Conservation (phyloP, 2,329 filamentous ascomycete species). For the Aspergillus nomiae region DNA sequence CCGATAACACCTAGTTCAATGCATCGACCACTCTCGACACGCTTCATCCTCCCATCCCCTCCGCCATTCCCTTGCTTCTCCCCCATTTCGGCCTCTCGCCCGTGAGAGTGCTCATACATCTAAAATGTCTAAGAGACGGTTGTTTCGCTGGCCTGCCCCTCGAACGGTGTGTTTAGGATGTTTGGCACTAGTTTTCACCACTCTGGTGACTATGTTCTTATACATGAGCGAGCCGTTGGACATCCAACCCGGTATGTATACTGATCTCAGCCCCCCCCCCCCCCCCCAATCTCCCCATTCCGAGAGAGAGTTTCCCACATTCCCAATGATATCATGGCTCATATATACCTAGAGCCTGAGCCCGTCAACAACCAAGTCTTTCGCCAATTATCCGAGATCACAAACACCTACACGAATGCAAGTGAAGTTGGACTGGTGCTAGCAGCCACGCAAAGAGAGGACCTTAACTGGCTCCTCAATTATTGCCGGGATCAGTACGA, state of each 20-base stretch:
- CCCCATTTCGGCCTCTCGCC: background rate
- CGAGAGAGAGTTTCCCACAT: background rate
- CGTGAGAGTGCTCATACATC: background rate
- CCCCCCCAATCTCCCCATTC: background rate
- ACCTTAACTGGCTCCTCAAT: conserved; percentile 23
- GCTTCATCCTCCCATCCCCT: background rate
- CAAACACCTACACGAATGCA: conserved; percentile 15
- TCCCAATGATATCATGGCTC: conserved; percentile 9
- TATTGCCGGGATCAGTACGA: conserved; percentile 24
- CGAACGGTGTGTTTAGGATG: conserved; percentile 17
- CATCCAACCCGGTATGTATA: conserved; percentile 13
- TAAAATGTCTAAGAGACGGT: conserved; percentile 19
- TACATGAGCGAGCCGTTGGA: conserved; percentile 14
- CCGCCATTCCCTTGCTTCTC: background rate
- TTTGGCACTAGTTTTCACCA: conserved; percentile 18
- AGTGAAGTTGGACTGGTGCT: conserved; percentile 20
- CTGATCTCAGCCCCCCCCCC: background rate
- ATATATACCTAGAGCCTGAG: conserved; percentile 1
- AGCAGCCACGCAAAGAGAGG: conserved; percentile 21
- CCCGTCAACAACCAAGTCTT: conserved; percentile 16
- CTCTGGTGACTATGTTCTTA: conserved; percentile 14
- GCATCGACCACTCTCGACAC: background rate
- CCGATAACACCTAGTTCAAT: conserved; percentile 7
- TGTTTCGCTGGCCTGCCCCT: conserved; percentile 24
- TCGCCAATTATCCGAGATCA: conserved; percentile 20